Conservation (phyloP, 2,329 filamentous ascomycete species). For the Penicillium sp. region DNA sequence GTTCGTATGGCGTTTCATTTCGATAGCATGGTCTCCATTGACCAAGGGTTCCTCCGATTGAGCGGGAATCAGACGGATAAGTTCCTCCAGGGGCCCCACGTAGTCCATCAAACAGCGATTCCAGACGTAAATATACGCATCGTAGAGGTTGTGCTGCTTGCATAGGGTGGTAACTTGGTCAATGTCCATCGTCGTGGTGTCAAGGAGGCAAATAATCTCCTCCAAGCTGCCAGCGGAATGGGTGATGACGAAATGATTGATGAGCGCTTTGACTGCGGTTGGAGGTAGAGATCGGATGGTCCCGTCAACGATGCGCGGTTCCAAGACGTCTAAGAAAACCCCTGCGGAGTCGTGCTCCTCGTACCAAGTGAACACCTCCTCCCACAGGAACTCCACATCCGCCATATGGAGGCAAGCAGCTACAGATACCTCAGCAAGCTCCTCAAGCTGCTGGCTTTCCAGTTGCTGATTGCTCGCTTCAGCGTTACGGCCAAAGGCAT, state of each 20-base stretch:
- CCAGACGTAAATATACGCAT: slow-evolving; percentile 96
- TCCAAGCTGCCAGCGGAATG: slow-evolving; percentile 79
- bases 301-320: slow-evolving; percentile 81
- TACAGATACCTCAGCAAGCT: slow-evolving; percentile 82
- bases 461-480: slow-evolving; percentile 53
- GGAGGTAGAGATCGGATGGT: slow-evolving; percentile 77
- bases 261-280: slow-evolving; percentile 79
- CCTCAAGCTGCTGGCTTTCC: slow-evolving; percentile 66
- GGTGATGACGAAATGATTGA: slow-evolving; percentile 75
- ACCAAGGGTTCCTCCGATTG: slow-evolving; percentile 24
- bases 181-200: slow-evolving; percentile 87
- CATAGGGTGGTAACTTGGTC: slow-evolving; percentile 90
- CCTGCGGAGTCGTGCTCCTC: slow-evolving; percentile 73
- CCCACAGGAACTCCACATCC: slow-evolving; percentile 83
- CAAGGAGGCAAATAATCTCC: slow-evolving; percentile 91
- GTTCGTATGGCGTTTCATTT: slow-evolving; percentile 59
- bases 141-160: slow-evolving; percentile 88
- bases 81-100: slow-evolving; percentile 83
- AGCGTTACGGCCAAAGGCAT: slow-evolving; percentile 71
- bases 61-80: slow-evolving; percentile 57
- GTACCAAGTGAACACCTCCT: slow-evolving; percentile 87
- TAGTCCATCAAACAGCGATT: slow-evolving; percentile 88
- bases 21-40: slow-evolving; percentile 55
- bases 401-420: slow-evolving; percentile 75
- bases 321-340: slow-evolving; percentile 84